These are phyloP conservation scores for Penstemon davidsonii DNA, from an alignment of 257 asterid species.

Conservation along the genomic window DNA sequence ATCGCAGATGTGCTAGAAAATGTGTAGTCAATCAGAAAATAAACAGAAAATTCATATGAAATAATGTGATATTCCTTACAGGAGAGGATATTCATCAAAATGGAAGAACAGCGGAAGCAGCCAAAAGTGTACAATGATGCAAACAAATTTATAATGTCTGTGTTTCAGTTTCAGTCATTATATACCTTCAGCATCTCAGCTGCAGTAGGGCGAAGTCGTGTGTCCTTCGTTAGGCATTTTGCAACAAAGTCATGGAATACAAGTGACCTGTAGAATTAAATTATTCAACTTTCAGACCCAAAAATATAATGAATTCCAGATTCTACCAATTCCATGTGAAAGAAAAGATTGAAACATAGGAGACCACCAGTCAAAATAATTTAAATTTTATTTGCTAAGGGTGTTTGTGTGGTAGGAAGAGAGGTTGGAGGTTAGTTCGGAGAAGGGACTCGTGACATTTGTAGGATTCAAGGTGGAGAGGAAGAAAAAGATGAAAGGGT, in stretches of 20 bases:
- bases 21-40: not conserved
- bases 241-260: conserved; percentile 96
- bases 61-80: conserved; percentile 19
- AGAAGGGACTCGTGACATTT: too few relatives aligned
- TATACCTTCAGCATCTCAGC: conserved; percentile 94
- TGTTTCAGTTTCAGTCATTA: conserved; percentile 9
- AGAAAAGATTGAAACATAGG: not conserved
- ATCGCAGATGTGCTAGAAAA: not conserved
- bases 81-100: conserved; percentile 7
- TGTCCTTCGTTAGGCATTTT: conserved; percentile 91
- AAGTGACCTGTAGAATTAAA: conserved; percentile 71
- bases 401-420: not conserved
- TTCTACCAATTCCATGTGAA: conserved; percentile 11
- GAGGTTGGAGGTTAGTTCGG: too few relatives aligned
- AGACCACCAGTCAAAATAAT: conserved; percentile 9
- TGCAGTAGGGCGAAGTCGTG: conserved; percentile 94
- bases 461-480: too few relatives aligned
- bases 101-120: conserved; percentile 19
- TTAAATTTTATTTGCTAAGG: not conserved
- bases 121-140: conserved; percentile 10
- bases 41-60: conserved; percentile 17
- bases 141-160: conserved; percentile 1
- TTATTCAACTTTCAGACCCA: conserved; percentile 19
- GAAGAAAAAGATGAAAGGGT: too few relatives aligned
- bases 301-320: conserved; percentile 11